Evolutionary conservation across 2,329 filamentous ascomycete genomes (phyloP), one percentile per base, ranked within the genome.

Genomic region (Rutstroemia sp.): DNA sequence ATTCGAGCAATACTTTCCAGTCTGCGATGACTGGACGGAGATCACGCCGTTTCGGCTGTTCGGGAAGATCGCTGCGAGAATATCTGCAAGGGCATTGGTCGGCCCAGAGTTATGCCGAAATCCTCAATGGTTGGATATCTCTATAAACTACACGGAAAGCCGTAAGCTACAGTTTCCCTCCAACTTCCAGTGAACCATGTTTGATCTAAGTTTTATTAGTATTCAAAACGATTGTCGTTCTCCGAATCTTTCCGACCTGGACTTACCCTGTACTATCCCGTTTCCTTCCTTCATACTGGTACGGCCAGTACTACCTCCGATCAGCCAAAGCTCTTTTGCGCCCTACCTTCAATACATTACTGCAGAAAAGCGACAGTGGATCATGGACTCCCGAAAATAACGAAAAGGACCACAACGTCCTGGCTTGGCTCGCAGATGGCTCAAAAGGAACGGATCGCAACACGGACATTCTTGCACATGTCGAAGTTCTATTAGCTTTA

Each of bases 401-500:
- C n/a, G n/a, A 45, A 21, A 21, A 9, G 7, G 19, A 45, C 42
- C 8, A 8, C 34, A 27, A 38, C 41, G 23, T 19, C 12, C 19
- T 37, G 16, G 34, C 23, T 30, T 52, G 50, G 50, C 17, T 52
- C 17, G 37, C 50, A 3, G 37, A 52, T 14, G 10, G 10, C 12
- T 5, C 50, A 12, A 44, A 44, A 44, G 42, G 42, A 8, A 8
- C 9, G 19, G 42, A 45, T 17, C 42, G 42, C 7, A 45, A 45
- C 19, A 17, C 19, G 19, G 42, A 45, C 8, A 8, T 7, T 7
- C 8, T 45, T n/a, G 42, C 42, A 21, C 42, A 45, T 8, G 8
- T 45, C 8, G 42, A 45, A 17, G 8, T 45, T 7, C 8, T 45
- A 7, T 17, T 45, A 8, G 42, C 69, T 47, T 76, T 78, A 48